phyloP scores from a whole-genome alignment of 306 rosid genomes.

The Cajanus cajan region DNA sequence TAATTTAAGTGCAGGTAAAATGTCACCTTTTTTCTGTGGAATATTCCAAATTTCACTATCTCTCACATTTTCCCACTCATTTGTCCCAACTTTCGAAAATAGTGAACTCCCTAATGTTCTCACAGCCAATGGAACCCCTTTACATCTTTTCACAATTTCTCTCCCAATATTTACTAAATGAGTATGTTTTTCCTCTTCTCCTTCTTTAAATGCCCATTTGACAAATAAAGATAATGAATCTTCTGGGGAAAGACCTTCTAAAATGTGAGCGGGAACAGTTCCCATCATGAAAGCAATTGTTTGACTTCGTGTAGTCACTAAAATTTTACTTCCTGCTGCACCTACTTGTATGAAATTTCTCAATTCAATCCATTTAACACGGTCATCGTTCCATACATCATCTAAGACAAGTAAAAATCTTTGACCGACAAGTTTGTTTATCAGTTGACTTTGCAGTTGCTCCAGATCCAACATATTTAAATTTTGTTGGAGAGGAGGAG shows the following conservation, averaged over 20 bases:
- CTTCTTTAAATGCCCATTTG: constrained; percentile 38
- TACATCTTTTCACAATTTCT: constrained; percentile 23
- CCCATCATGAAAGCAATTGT: constrained; percentile 20
- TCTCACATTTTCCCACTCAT: not conserved
- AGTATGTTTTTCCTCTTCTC: not conserved
- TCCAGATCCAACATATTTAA: not conserved
- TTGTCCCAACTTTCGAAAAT: not conserved
- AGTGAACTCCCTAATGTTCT: constrained; percentile 33
- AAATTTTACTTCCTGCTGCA: not conserved
- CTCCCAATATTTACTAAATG: constrained; percentile 10
- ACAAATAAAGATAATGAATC: constrained; percentile 25
- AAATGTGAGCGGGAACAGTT: not conserved
- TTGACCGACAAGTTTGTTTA: not conserved
- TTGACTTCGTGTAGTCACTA: not conserved
- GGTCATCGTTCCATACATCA: constrained; percentile 8
- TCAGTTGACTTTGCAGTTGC: not conserved
- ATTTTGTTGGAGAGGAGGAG: not conserved
- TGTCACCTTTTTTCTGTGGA: not conserved
- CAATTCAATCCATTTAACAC: constrained; percentile 1
- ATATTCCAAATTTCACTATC: constrained; percentile 43
- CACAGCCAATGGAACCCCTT: constrained; percentile 36
- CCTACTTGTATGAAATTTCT: not conserved
- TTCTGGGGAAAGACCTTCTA: not conserved
- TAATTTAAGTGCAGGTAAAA: constrained; percentile 29
- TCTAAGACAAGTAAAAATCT: constrained; percentile 31